phyloP scores from a whole-genome alignment of 139 green algal genomes.

The Haematococcus sp. region DNA sequence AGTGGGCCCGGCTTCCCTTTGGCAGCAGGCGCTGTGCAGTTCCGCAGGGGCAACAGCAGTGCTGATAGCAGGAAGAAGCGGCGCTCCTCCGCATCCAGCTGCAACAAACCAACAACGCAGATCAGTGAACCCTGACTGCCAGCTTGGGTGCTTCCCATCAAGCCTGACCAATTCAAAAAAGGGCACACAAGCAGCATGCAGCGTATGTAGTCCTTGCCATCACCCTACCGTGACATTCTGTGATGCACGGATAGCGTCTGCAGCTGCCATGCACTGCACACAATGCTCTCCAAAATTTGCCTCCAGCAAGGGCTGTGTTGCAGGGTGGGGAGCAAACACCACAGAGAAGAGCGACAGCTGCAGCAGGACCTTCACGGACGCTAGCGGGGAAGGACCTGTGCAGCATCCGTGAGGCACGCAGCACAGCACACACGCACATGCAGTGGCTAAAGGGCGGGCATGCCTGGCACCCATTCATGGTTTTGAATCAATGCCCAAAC shows the following conservation, averaged over 20 bases:
- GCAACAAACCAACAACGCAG: background rate
- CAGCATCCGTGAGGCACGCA: background rate
- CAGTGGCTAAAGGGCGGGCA: too few species aligned
- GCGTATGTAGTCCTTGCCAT: too few species aligned
- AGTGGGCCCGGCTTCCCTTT: conserved; percentile 51
- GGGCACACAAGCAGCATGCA: conserved; percentile 14
- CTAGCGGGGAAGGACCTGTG: conserved; percentile 65
- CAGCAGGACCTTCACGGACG: conserved; percentile 64
- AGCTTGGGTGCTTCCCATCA: too few species aligned
- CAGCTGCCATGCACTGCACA: conserved; percentile 12
- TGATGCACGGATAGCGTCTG: background rate
- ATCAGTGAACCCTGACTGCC: too few species aligned
- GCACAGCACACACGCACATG: too few species aligned
- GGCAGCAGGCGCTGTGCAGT: background rate
- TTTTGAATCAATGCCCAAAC: background rate
- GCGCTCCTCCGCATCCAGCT: conserved; percentile 55
- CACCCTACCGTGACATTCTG: too few species aligned
- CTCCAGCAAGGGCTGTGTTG: conserved; percentile 11
- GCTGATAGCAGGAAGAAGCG: conserved; percentile 68
- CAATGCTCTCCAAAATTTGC: background rate
- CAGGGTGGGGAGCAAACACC: conserved; percentile 63
- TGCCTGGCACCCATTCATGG: too few species aligned
- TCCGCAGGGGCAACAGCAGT: conserved; percentile 73
- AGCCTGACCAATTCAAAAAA: too few species aligned
- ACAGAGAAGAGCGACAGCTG: conserved; percentile 66